phyloP scores from a whole-genome alignment of 768 basidiomycete species.

The Tulasnella sp. region DNA sequence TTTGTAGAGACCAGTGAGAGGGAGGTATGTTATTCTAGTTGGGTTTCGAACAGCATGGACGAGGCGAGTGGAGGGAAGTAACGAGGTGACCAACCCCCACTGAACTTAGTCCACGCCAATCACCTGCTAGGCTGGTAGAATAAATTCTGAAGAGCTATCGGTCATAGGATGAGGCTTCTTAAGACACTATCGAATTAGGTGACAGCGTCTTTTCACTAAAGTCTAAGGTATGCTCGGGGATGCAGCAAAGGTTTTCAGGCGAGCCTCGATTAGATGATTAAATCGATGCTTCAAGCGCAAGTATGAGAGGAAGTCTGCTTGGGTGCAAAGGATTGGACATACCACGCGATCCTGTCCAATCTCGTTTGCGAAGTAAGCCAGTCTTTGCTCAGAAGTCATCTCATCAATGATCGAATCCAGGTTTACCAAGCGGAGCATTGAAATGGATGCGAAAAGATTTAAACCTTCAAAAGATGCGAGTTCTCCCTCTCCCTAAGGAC shows the following conservation, averaged over 20 bases:
- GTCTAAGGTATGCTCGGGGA: background rate
- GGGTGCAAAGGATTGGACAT: constrained; percentile 33
- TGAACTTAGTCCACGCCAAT: no score
- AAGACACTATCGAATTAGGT: no score
- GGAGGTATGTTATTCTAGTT: no score
- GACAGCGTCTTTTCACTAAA: background rate
- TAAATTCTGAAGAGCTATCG: no score
- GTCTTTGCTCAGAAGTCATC: constrained; percentile 46
- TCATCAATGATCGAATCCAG: constrained; percentile 53
- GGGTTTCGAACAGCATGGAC: no score
- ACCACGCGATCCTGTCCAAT: constrained; percentile 55
- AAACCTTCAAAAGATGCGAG: constrained; percentile 56
- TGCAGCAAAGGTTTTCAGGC: background rate
- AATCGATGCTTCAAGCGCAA: background rate
- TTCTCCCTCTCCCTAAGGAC: constrained; percentile 54
- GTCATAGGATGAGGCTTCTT: no score
- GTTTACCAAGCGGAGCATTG: constrained; percentile 53
- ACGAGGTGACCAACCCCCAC: no score
- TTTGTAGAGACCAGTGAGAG: no score
- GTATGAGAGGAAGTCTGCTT: background rate
- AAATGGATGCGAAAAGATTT: constrained; percentile 65
- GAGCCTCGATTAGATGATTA: constrained; percentile 1
- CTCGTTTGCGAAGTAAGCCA: constrained; percentile 44
- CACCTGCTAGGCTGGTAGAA: no score
- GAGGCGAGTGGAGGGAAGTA: no score